Evolutionary conservation across 108 stramenopile species (phyloP), one percentile per base, ranked within the genome.

Genomic region (Fistulifera solaris): DNA sequence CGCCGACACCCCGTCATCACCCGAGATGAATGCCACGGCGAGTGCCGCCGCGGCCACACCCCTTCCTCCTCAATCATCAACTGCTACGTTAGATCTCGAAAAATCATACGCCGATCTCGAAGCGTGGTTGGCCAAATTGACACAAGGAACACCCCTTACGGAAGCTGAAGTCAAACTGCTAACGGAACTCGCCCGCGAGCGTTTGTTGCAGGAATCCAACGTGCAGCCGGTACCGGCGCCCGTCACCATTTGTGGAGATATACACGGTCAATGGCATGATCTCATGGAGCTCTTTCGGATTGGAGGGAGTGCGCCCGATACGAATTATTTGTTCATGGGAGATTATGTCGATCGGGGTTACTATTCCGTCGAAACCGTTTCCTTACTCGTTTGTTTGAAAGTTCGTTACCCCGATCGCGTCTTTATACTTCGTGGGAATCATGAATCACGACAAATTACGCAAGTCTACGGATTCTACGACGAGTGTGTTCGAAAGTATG

Each of bases 391-490:
- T 0, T 88, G 86, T 59, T 83, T 97, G 54, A 99, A 99, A 59
- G 94, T 97, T 22, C 76, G 96, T 26, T 97, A 86, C 71, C 96
- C 94, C 16, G 87, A 96, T 41, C 84, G 98, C 15, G 81, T 99
- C 40, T 85, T 81, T 60, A 81, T 99, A 54, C 66, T 98, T 18
- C 84, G 98, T 44, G 98, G 93, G 18, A 94, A 94, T 63, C 90
- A 94, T 54, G 93, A 94, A 71, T 76, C 74, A n/a, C 71, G 90
- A 21, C 94, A 98, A 78, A 91, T 96, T 61, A 98, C 95, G 16
- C 93, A 96, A 76, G 93, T 98, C 27, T 99, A 99, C 65, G 98
- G 98, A 22, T 99, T 99, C 66, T 97, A 97, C 63, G 98, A 97
- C 54, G 98, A 99, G 75, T 97, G 96, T 72, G 91, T 97, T 8